Conservation (phyloP, 768 basidiomycete genomes). For the Lactarius vividus region DNA sequence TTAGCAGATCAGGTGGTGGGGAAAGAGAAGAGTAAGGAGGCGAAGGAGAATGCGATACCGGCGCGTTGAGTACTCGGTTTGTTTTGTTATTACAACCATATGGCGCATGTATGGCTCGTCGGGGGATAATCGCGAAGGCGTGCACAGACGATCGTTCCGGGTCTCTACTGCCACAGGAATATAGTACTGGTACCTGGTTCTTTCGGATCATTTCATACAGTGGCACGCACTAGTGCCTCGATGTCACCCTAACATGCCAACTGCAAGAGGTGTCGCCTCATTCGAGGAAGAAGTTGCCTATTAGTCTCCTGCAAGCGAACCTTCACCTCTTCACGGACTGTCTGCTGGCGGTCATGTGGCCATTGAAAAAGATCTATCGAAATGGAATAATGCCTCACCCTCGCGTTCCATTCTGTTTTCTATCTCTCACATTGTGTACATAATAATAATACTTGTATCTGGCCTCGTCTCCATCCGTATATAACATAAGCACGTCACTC, state of each 20-base stretch:
- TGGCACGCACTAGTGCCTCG: not conserved
- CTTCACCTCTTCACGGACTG: not conserved
- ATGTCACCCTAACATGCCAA: not conserved
- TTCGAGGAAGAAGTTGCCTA: not conserved
- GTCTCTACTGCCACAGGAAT: not conserved
- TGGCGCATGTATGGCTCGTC: not conserved
- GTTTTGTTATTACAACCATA: conserved; percentile 3
- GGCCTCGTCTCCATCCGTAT: not conserved
- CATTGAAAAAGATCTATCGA: not conserved
- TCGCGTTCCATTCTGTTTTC: not conserved
- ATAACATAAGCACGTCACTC: not conserved
- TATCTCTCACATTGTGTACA: not conserved
- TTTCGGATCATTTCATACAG: not conserved
- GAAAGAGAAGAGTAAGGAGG: conserved; percentile 20
- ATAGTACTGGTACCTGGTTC: not conserved
- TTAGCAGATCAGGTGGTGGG: conserved; percentile 31
- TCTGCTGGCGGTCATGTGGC: not conserved
- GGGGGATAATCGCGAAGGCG: not conserved
- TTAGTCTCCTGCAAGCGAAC: not conserved
- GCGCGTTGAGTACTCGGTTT: conserved; percentile 16
- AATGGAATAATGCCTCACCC: not conserved
- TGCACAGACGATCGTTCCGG: not conserved
- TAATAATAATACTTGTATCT: not conserved
- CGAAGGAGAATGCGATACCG: conserved; percentile 26
- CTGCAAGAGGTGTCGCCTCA: not conserved